These are phyloP conservation scores for Aspergillus indologenus DNA, from an alignment of 495 filamentous ascomycete genomes.

Conservation along the genomic window DNA sequence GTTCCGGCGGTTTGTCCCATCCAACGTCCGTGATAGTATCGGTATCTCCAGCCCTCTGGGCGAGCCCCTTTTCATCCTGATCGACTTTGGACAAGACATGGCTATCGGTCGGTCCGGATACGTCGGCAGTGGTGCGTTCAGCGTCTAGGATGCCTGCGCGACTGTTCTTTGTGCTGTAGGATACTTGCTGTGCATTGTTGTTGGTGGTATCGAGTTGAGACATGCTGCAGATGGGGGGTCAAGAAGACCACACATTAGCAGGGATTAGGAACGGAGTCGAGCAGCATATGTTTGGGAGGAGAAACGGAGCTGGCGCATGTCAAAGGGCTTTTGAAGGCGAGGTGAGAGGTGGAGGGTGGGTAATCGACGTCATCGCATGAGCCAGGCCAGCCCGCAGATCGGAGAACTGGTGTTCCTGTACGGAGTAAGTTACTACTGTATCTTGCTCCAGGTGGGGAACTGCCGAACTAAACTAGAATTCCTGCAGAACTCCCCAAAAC, in stretches of 20 bases:
- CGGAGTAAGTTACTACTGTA: too few relatives aligned
- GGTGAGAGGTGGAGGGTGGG: background rate
- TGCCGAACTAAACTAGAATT: too few relatives aligned
- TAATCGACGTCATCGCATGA: background rate
- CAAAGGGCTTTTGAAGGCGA: background rate
- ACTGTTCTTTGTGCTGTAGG: slow-evolving; percentile 3
- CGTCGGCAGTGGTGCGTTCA: slow-evolving; percentile 2
- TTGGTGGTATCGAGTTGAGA: background rate
- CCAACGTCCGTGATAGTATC: slow-evolving; percentile 64
- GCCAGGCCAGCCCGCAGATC: background rate
- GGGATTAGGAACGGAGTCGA: background rate
- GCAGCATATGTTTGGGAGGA: background rate
- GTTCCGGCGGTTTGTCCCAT: slow-evolving; percentile 62
- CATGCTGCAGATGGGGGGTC: background rate
- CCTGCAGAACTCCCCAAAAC: too few relatives aligned
- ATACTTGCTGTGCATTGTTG: background rate
- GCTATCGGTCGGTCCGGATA: slow-evolving; percentile 42
- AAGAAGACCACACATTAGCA: background rate
- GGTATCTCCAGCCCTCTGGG: slow-evolving; percentile 43
- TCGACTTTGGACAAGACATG: slow-evolving; percentile 46
- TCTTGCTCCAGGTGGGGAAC: too few relatives aligned
- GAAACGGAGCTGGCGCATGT: background rate
- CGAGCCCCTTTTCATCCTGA: slow-evolving; percentile 47
- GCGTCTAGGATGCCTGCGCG: background rate
- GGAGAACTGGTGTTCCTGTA: background rate